Conservation (phyloP, 352 stramenopile genomes). For the Phytophthora vignae region DNA sequence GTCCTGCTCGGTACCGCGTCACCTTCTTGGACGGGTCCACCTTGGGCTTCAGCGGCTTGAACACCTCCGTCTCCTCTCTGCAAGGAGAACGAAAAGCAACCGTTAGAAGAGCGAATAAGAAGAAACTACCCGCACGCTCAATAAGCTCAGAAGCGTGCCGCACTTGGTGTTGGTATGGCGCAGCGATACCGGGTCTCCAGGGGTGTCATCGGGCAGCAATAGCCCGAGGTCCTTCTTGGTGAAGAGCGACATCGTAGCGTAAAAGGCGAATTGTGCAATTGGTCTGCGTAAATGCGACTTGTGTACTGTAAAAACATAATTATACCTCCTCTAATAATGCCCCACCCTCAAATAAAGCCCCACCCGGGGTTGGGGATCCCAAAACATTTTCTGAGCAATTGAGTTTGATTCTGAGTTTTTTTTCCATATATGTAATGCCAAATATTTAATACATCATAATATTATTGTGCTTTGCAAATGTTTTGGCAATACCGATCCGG, state of each 20-base stretch:
- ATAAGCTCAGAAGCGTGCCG: background rate
- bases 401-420: no score
- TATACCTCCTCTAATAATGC: no score
- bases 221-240: conserved; percentile 89
- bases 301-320: no score
- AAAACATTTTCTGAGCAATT: no score
- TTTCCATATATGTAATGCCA: no score
- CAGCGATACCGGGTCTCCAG: conserved; percentile 81
- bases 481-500: no score
- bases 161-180: conserved; percentile 79
- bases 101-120: conserved; percentile 4
- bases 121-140: background rate
- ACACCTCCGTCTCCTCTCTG: conserved; percentile 77
- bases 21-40: conserved; percentile 86
- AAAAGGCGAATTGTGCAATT: background rate
- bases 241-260: conserved; percentile 74
- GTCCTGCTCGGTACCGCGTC: conserved; percentile 80
- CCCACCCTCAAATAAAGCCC: no score
- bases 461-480: no score
- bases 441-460: no score
- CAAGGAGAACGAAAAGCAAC: conserved; percentile 1
- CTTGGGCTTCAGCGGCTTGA: conserved; percentile 81
- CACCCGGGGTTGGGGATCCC: no score
- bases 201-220: conserved; percentile 81
- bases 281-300: background rate